phyloP scores from a whole-genome alignment of 2,329 filamentous ascomycete species.

The Aspergillus fijiensis region DNA sequence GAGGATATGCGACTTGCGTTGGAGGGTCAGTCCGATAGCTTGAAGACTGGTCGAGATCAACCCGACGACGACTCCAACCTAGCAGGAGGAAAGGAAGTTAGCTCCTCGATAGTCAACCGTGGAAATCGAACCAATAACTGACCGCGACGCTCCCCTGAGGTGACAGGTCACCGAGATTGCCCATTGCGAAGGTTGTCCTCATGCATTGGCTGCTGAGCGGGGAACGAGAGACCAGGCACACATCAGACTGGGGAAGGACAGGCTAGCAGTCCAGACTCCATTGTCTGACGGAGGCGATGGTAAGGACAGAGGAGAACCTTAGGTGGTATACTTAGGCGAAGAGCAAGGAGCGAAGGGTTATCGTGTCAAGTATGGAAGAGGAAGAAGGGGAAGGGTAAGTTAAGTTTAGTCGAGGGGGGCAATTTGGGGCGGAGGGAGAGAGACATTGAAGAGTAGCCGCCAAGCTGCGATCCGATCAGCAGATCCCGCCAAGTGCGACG shows the following conservation, averaged over 20 bases:
- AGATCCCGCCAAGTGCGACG: constrained; percentile 6
- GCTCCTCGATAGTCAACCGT: not conserved
- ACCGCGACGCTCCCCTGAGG: constrained; percentile 75
- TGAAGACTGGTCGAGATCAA: constrained; percentile 92
- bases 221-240: constrained; percentile 11
- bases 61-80: constrained; percentile 92
- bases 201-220: constrained; percentile 34
- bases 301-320: not conserved
- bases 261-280: constrained; percentile 9
- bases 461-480: constrained; percentile 1
- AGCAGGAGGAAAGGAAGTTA: not conserved
- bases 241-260: constrained; percentile 15
- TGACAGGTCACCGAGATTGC: constrained; percentile 71
- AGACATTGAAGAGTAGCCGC: not conserved
- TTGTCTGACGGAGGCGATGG: constrained; percentile 1
- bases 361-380: constrained; percentile 12
- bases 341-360: constrained; percentile 3
- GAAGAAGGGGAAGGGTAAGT: constrained; percentile 11
- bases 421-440: not conserved
- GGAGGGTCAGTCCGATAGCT: constrained; percentile 89
- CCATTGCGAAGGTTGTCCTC: constrained; percentile 54
- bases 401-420: too few relatives aligned
- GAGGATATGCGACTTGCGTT: constrained; percentile 96
- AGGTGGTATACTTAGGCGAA: not conserved
- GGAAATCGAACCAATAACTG: constrained; percentile 37